Base-by-base conservation (phyloP, 1,284 basidiomycete genomes). In the Ustilago crameri region DNA sequence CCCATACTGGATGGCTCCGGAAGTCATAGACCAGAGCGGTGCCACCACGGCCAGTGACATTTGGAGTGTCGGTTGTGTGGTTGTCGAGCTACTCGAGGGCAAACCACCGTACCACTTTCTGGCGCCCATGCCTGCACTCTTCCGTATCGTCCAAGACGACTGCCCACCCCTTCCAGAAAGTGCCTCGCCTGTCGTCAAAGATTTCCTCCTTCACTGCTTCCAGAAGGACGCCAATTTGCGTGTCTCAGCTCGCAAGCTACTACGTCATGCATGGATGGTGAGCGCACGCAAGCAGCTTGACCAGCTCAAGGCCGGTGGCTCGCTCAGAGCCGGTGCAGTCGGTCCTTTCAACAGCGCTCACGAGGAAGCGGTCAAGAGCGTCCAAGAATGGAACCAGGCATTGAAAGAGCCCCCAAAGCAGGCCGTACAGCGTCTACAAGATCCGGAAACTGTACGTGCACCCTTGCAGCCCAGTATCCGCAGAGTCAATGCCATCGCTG, bases 311-410 rank as follows among this genome's bases (percentile, higher is more conserved):
- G 53, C 59, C 8, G 68, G 68, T 22, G 60, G 20, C 70, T 87
- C 62, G 88, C 91, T 83, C 90, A 53, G 66, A 20, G 53, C 47
- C 24, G 72, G 57, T 12, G 60, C 53, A 17, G 62, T 51, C 9
- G 47, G 47, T 12, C 27, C 51, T n/a, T 26, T 64, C 47, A 59
- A 65, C 32, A 69, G 63, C 1, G 71, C 76, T 3, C 95, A 91
- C 80, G 93, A 97, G 72, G 93, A 97, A 80, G 93, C 93, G 14
- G 93, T 98, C 40, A 87, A 93, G 80, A 91, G 92, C 77, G 95
- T 98, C 20, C 94, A 96, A 84, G 92, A 97, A 83, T 98, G 95
- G 95, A 98, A 98, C 78, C 92, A 97, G 82, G 94, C 94, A 0
- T 85, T 98, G 55, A 80, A 94, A 90, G 85, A 94, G 91, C 93